Evolutionary conservation across 2,329 filamentous ascomycete genomes (phyloP), one percentile per base, ranked within the genome.

Genomic region (Aspergillus hiratsukae): DNA sequence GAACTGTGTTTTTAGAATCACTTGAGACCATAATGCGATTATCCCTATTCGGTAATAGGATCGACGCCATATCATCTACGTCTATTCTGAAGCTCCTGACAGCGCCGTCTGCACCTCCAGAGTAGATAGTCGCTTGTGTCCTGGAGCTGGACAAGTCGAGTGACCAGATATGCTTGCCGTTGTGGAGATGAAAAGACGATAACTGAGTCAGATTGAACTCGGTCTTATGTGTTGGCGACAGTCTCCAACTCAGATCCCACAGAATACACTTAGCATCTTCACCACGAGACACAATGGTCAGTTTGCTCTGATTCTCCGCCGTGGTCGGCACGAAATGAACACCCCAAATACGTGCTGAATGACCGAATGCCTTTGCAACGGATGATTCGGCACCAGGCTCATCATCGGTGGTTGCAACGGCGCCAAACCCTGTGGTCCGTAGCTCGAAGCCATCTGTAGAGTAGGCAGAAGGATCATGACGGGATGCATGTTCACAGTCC

Each of bases 131-230:
- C 0, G 78, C 65, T 14, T 69, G 70, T 14, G 70, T 62, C 0
- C 69, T 64, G 1, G 67, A 63, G 10, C 51, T 57, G 23, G 56
- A 66, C 52, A 75, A 57, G 11, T 83, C 84, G 40, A 86, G 80
- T 0, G 91, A 87, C 92, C 93, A 97, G 6, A 97, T 86, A 68
- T 97, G 91, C 72, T 97, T 99, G 6, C 94, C 94, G 35, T 79
- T 81, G 69, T 97, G 92, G 58, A 85, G 83, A 2, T 82, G 79
- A 51, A 84, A 82, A 7, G 81, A 84, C 1, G 80, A 76, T 1
- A 80, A 68, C 51, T 88, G 64, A 23, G 27, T 64, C 41, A 74
- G 59, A 2, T 60, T 54, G 49, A 68, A 70, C 21, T 60, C 53
- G 9, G 58, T 58, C 45, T 37, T 51, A 10, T 61, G 53, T 2